Evolutionary conservation across 2,329 filamentous ascomycete genomes (phyloP).

Genomic region (Aspergillus brunneoviolaceus): DNA sequence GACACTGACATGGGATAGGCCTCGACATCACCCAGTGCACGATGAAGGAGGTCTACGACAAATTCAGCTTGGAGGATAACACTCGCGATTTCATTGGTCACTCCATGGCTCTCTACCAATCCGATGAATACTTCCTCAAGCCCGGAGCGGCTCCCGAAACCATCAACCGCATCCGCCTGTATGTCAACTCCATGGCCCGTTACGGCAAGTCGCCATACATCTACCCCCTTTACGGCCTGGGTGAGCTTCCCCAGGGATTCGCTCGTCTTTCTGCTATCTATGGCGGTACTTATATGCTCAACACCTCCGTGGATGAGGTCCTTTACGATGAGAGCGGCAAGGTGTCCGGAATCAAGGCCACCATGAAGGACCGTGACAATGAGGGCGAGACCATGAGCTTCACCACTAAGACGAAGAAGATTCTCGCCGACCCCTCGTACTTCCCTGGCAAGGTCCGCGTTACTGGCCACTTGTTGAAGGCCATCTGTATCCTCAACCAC

Average conservation of each 20-base stretch:
- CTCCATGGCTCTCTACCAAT: slow-evolving; percentile 94
- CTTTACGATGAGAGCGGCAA: slow-evolving; percentile 74
- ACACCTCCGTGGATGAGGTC: slow-evolving; percentile 89
- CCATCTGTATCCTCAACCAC: slow-evolving; percentile 97
- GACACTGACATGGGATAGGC: slow-evolving; percentile 52
- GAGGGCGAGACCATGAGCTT: slow-evolving; percentile 78
- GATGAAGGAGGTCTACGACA: slow-evolving; percentile 99
- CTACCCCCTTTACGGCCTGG: slow-evolving; percentile 96
- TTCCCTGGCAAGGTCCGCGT: slow-evolving; percentile 87
- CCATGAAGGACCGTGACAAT: slow-evolving; percentile 85
- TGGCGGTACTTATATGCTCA: slow-evolving; percentile 98
- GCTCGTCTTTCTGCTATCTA: slow-evolving; percentile 97
- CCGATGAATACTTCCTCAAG: slow-evolving; percentile 78
- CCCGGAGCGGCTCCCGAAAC: slow-evolving; percentile 76
- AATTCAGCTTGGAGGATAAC: slow-evolving; percentile 84
- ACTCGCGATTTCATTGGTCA: slow-evolving; percentile 97
- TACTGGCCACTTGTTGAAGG: slow-evolving; percentile 86
- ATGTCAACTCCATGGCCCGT: slow-evolving; percentile 94
- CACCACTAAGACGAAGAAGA: slow-evolving; percentile 92
- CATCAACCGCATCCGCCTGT: slow-evolving; percentile 88
- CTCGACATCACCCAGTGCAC: slow-evolving; percentile 75
- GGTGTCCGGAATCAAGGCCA: slow-evolving; percentile 94
- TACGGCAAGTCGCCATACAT: slow-evolving; percentile 99
- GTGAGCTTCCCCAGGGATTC: slow-evolving; percentile 95
- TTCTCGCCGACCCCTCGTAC: slow-evolving; percentile 94